Conservation (phyloP, 495 filamentous ascomycete species). For the Chaetomium tenue region DNA sequence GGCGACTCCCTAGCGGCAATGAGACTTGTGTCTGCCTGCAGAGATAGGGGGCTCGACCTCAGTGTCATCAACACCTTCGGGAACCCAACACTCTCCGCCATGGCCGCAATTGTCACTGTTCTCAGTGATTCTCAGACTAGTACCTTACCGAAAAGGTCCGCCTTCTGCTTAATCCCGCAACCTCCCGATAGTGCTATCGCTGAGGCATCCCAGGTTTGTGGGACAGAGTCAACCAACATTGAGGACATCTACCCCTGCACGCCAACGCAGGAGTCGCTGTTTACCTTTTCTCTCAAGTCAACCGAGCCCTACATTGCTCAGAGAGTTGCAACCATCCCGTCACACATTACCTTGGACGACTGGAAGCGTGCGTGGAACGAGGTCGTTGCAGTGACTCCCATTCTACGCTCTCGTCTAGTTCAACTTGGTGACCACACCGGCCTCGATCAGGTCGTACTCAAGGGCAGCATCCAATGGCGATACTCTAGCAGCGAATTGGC, state of each 20-base stretch:
- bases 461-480: conserved; percentile 31
- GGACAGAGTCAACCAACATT: conserved; percentile 40
- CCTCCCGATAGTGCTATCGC: background rate
- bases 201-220: conserved; percentile 50
- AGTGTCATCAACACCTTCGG: conserved; percentile 28
- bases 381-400: conserved; percentile 48
- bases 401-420: conserved; percentile 57
- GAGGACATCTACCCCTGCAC: conserved; percentile 64
- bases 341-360: conserved; percentile 42
- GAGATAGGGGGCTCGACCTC: conserved; percentile 26
- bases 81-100: conserved; percentile 24
- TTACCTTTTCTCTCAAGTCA: conserved; percentile 49
- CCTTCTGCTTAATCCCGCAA: conserved; percentile 25
- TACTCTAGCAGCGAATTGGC: conserved; percentile 49
- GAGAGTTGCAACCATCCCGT: conserved; percentile 46
- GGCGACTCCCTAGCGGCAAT: conserved; percentile 39
- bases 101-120: conserved; percentile 22
- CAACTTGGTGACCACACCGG: conserved; percentile 46
- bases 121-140: background rate
- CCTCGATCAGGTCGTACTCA: conserved; percentile 54
- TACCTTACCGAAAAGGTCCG: background rate
- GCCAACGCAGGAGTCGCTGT: conserved; percentile 61
- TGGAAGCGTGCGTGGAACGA: conserved; percentile 57
- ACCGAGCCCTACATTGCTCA: conserved; percentile 55
- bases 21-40: conserved; percentile 28